Percentiles rank a stretch among this genome's conserved stretches.
Conservation (phyloP, 768 basidiomycete genomes). For the Clavulina sp. region DNA sequence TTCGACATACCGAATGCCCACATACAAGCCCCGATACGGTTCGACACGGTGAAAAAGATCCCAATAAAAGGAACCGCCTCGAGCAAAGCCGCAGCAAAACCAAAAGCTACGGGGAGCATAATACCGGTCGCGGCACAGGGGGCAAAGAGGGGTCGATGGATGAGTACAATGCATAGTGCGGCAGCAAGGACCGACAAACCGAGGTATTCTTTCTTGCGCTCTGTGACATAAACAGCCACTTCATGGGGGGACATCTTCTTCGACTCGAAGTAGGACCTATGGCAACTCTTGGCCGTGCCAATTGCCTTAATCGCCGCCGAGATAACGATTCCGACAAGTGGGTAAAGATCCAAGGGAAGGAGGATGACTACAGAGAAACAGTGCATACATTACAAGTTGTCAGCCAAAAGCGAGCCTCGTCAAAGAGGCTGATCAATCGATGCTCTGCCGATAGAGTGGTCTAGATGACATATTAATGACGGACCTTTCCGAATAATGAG, state of each 20-base stretch:
- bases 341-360: constrained; percentile 47
- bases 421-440: background rate
- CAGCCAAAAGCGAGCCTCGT: background rate
- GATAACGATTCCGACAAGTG: constrained; percentile 44
- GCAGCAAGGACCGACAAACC: background rate
- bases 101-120: no score
- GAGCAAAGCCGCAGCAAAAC: constrained; percentile 64
- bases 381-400: background rate
- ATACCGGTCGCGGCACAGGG: background rate
- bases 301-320: constrained; percentile 50
- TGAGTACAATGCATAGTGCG: background rate
- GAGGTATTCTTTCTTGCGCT: constrained; percentile 72
- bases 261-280: constrained; percentile 64
- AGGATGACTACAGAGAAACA: constrained; percentile 22
- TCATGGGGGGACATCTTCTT: constrained; percentile 68
- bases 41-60: constrained; percentile 65
- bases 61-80: constrained; percentile 73
- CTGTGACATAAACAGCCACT: constrained; percentile 62
- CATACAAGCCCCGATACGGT: constrained; percentile 86
- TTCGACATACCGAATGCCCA: constrained; percentile 56
- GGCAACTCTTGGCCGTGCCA: constrained; percentile 48
- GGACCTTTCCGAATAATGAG: constrained; percentile 32
- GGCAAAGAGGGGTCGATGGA: background rate
- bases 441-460: constrained; percentile 19
- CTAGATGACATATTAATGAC: constrained; percentile 11